These are phyloP conservation scores for peach (Prunus persica) DNA, from an alignment of 306 rosid genomes.

Conservation along the genomic window Prunus_persica_NCBIv2 NC_034010.1:23756501-23757000, in stretches of 20 bases:
- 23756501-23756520: slow-evolving; percentile 87
- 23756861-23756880: slow-evolving; percentile 17
- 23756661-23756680: slow-evolving; percentile 96
- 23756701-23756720: neutral
- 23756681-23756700: slow-evolving; percentile 95
- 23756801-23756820: no score
- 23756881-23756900: slow-evolving; percentile 86
- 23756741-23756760: neutral
- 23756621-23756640: slow-evolving; percentile 95
- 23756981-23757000: neutral
- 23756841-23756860: neutral
- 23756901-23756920: slow-evolving; percentile 73
- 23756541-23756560: neutral
- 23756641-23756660: slow-evolving; percentile 92
- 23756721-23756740: neutral
- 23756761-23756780: neutral
- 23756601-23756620: slow-evolving; percentile 87
- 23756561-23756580: slow-evolving; percentile 25
- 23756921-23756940: slow-evolving; percentile 88
- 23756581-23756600: slow-evolving; percentile 77
- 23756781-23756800: neutral
- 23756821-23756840: no score
- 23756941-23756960: slow-evolving; percentile 55
- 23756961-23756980: slow-evolving; percentile 12
- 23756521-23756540: neutral